Percentiles rank a stretch among this genome's conserved stretches.
These are phyloP conservation scores for Aphanomyces invadans DNA, from an alignment of 352 stramenopile species.

Conservation along the genomic window DNA sequence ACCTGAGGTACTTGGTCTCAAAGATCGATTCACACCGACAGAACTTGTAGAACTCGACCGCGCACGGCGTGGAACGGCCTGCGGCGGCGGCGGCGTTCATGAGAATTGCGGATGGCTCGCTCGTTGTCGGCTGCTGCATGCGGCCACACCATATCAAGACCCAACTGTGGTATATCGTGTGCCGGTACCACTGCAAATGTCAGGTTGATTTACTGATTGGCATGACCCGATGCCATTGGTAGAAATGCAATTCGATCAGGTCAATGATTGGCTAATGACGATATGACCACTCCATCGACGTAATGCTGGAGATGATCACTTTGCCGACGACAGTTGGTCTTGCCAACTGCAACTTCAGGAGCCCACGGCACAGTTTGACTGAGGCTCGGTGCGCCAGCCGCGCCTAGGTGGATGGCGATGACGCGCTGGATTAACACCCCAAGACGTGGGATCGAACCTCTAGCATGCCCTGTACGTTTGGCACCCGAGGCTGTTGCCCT, in stretches of 20 bases:
- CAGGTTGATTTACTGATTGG: background rate
- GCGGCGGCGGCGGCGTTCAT: background rate
- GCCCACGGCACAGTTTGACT: too few relatives aligned
- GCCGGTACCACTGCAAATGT: background rate
- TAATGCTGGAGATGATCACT: background rate
- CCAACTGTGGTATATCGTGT: background rate
- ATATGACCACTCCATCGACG: background rate
- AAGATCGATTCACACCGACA: conserved; percentile 21
- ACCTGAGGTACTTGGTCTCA: conserved; percentile 24
- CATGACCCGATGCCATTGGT: background rate
- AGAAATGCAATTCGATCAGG: background rate
- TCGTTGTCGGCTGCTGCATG: background rate
- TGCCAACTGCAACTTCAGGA: too few relatives aligned
- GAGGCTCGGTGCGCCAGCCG: too few relatives aligned
- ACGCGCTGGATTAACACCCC: too few relatives aligned
- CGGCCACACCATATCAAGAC: background rate
- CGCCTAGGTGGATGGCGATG: too few relatives aligned
- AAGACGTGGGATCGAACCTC: too few relatives aligned
- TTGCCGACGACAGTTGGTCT: background rate
- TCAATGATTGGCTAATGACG: background rate
- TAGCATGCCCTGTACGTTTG: too few relatives aligned
- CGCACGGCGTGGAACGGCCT: background rate
- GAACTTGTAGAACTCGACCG: conserved; percentile 21
- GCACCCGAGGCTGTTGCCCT: too few relatives aligned
- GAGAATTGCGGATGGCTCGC: too few relatives aligned